These are phyloP conservation scores for Lepidium africanum DNA, from an alignment of 345 rosid genomes.

Conservation along the genomic window DNA sequence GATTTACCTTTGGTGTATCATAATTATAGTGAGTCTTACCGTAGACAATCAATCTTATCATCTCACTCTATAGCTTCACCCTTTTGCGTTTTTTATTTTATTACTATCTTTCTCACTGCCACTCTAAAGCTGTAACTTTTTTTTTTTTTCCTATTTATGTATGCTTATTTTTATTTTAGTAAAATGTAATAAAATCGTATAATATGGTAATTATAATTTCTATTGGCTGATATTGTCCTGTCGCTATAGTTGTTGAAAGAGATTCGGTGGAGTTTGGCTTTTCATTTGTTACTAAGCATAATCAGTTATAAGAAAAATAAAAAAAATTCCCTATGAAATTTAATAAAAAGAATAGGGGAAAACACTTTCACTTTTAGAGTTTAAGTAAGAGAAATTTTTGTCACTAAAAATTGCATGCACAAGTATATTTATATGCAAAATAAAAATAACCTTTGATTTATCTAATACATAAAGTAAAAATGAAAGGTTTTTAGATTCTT, in stretches of 20 bases:
- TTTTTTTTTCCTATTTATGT: not conserved
- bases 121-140: constrained; percentile 16
- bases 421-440: not conserved
- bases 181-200: constrained; percentile 6
- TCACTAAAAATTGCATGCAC: not conserved
- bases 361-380: no score
- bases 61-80: not conserved
- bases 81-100: not conserved
- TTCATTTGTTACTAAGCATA: not conserved
- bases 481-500: not conserved
- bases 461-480: no score
- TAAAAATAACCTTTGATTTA: not conserved
- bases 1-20: not conserved
- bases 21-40: constrained; percentile 26
- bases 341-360: not conserved
- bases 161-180: constrained; percentile 16
- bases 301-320: not conserved
- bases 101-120: not conserved
- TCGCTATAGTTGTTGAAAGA: not conserved
- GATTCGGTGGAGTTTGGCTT: constrained; percentile 7
- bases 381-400: not conserved
- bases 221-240: not conserved
- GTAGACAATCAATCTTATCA: constrained; percentile 16
- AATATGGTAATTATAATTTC: constrained; percentile 1
- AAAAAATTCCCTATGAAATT: not conserved